phyloP scores from a whole-genome alignment of 371 early-diverging fungal genomes.

The Rhizopus sp. region DNA sequence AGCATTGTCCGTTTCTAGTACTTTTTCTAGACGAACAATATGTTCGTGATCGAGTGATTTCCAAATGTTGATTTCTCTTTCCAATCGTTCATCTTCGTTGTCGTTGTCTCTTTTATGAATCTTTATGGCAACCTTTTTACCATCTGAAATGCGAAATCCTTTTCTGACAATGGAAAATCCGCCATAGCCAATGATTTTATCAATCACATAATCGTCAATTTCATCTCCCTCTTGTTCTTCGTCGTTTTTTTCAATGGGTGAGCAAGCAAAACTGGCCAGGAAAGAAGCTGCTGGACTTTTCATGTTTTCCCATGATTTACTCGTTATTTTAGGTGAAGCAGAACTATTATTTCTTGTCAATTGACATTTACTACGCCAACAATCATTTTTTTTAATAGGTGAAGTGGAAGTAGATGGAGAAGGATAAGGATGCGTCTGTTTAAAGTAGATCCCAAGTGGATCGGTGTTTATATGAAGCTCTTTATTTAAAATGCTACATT shows the following conservation, averaged over 20 bases:
- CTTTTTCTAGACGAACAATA: slow-evolving; percentile 61
- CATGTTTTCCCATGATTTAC: slow-evolving; percentile 49
- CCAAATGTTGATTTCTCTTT: slow-evolving; percentile 68
- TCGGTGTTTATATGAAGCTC: slow-evolving; percentile 26
- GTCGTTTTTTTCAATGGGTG: slow-evolving; percentile 3
- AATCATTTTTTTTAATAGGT: slow-evolving; percentile 9
- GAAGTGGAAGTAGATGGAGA: slow-evolving; percentile 35
- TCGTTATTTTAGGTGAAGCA: slow-evolving; percentile 24
- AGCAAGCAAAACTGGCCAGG: slow-evolving; percentile 50
- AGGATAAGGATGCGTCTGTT: slow-evolving; percentile 14
- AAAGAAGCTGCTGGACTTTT: slow-evolving; percentile 64
- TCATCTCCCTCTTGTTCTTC: slow-evolving; percentile 65
- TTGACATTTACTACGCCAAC: slow-evolving; percentile 26
- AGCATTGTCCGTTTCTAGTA: slow-evolving; percentile 65
- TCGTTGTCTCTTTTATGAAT: slow-evolving; percentile 34
- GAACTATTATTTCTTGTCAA: slow-evolving; percentile 16
- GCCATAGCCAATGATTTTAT: slow-evolving; percentile 59
- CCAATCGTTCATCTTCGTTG: slow-evolving; percentile 25
- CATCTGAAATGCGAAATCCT: slow-evolving; percentile 42
- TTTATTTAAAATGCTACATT: slow-evolving; percentile 2
- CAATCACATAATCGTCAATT: slow-evolving; percentile 64
- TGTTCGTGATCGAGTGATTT: slow-evolving; percentile 63
- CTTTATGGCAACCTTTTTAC: slow-evolving; percentile 53
- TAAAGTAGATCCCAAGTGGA: slow-evolving; percentile 29
- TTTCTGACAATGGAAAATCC: slow-evolving; percentile 68